Base-by-base conservation (phyloP, 2,329 filamentous ascomycete genomes). In the Aspergillus sojae region DNA sequence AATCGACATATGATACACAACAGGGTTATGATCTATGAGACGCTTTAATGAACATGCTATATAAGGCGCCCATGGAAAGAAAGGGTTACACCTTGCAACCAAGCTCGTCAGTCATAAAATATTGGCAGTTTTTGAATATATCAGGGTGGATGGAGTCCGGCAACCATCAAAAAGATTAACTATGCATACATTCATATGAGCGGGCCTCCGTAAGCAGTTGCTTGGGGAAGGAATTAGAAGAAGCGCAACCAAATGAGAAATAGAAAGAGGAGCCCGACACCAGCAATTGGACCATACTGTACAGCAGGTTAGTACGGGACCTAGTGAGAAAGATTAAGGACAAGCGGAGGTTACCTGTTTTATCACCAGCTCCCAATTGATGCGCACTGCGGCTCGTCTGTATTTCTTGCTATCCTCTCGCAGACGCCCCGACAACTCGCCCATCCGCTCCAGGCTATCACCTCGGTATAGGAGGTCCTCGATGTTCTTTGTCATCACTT, bases 401-500 rank as follows among this genome's bases (percentile, higher is more conserved):
- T 99, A 99, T 81, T 97, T 98, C 79, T 90, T 92, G 77, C 91
- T 95, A 76, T 99, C 95, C 77, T 99, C 95, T 67, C 92, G 85
- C 76, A 99, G 80, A 66, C 94, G 84, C 62, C 88, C 91, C 72
- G 91, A 96, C 75, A 97, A 91, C 82, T 98, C 94, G 65, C 95
- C 94, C 95, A 99, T 99, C 73, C 93, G 88, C 81, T 99, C 95
- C 70, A 99, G 81, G 73, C 90, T 95, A 77, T 99, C 95, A 32
- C 95, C 95, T 66, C 96, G 85, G 78, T 99, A 99, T 59, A 99
- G 83, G 75, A 99, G 82, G 78, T 99, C 95, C 84, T 99, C 95
- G 71, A 99, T 98, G 79, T 99, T 99, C 87, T 98, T 98, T 61
- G 94, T 98, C 96, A 99, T 99, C 75, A 99, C 94, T 82, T 97